Conservation (phyloP, 768 basidiomycete genomes). For the Strobilomyces confusus region DNA sequence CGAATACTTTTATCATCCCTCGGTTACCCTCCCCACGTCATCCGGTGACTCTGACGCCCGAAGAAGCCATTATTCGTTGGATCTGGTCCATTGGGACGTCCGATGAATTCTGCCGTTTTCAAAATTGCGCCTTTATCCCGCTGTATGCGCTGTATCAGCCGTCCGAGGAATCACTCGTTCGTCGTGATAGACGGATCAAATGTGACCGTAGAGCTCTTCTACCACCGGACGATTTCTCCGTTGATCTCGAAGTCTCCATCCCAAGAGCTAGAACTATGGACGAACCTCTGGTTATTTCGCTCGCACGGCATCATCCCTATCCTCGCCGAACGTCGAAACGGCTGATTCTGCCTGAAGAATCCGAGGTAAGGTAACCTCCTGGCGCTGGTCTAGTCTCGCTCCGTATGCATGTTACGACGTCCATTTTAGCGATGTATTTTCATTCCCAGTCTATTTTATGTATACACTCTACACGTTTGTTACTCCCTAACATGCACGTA, state of each 20-base stretch:
- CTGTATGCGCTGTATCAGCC: not conserved
- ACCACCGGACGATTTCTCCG: conserved; percentile 16
- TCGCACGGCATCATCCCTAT: conserved; percentile 18
- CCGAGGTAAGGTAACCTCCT: not conserved
- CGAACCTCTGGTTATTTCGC: conserved; percentile 10
- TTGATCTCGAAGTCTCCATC: not conserved
- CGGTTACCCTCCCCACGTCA: conserved; percentile 23
- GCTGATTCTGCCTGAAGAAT: conserved; percentile 19
- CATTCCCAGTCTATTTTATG: not conserved
- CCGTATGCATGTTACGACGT: not conserved
- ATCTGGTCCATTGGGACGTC: conserved; percentile 21
- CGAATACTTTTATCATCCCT: conserved; percentile 22
- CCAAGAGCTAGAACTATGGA: conserved; percentile 7
- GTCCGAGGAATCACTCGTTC: not conserved
- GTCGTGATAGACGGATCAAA: conserved; percentile 9
- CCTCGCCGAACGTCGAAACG: conserved; percentile 10
- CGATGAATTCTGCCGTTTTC: not conserved
- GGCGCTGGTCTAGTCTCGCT: not conserved
- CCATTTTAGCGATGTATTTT: not conserved
- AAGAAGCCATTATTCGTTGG: conserved; percentile 20
- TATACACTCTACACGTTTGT: not conserved
- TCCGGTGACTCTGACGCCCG: conserved; percentile 13
- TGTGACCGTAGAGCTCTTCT: conserved; percentile 6
- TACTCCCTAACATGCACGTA: not conserved
- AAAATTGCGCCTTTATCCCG: not conserved